A percentile compares a stretch with the other conserved stretches of the same genome.
Conservation (phyloP, 768 basidiomycete genomes). For the Lactarius sp. region DNA sequence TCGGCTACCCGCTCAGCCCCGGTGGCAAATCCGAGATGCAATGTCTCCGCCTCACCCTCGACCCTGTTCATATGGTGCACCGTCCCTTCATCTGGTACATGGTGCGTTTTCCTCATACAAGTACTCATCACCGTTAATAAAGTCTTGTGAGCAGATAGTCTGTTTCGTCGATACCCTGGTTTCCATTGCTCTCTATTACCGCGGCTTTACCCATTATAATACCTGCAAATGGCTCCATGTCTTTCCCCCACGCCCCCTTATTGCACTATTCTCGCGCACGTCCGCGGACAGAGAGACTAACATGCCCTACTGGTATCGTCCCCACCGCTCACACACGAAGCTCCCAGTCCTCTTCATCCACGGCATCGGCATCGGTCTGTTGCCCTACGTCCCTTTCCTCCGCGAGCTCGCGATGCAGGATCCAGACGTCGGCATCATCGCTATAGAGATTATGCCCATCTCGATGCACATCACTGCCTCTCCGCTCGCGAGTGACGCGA, state of each 20-base stretch:
- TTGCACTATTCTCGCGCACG: constrained; percentile 41
- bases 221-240: constrained; percentile 34
- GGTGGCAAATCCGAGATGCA: constrained; percentile 38
- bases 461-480: constrained; percentile 55
- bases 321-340: constrained; percentile 44
- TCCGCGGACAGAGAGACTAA: constrained; percentile 32
- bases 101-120: constrained; percentile 32
- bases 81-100: constrained; percentile 62
- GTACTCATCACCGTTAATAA: neutral
- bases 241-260: constrained; percentile 50
- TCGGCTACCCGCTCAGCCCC: constrained; percentile 39
- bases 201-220: constrained; percentile 54
- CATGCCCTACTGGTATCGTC: constrained; percentile 45
- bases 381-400: constrained; percentile 52
- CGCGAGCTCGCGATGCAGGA: constrained; percentile 40
- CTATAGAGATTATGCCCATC: constrained; percentile 56
- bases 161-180: constrained; percentile 45
- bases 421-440: constrained; percentile 52
- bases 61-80: constrained; percentile 51
- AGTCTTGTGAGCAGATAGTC: constrained; percentile 42
- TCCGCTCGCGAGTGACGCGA: constrained; percentile 39
- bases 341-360: constrained; percentile 60
- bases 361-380: constrained; percentile 66
- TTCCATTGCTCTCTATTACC: constrained; percentile 34
- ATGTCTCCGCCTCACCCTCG: constrained; percentile 51